These are phyloP conservation scores for Camellia lanceoleosa DNA, from an alignment of 148 eudicot species.

Conservation along the genomic window DNA sequence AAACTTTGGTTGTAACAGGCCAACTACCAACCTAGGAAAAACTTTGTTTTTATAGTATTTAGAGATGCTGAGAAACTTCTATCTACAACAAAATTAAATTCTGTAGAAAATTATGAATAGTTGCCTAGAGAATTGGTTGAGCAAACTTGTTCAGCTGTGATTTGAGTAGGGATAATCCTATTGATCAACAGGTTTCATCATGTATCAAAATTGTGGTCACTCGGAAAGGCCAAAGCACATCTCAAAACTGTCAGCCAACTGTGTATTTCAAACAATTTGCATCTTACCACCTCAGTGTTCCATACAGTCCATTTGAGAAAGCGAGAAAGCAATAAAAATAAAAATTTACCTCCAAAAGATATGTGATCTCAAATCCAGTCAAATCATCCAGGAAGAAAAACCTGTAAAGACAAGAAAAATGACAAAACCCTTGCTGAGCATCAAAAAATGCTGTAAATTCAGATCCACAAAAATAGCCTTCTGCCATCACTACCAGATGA, in stretches of 20 bases:
- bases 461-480: background rate
- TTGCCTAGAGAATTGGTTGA: background rate
- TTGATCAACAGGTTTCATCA: background rate
- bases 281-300: background rate
- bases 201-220: background rate
- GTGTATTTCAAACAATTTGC: background rate
- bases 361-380: slow-evolving; percentile 81
- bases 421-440: background rate
- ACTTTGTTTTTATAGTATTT: background rate
- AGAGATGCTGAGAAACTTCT: background rate
- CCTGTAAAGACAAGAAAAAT: slow-evolving; percentile 28
- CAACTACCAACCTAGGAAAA: background rate
- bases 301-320: background rate
- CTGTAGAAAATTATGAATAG: background rate
- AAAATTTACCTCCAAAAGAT: slow-evolving; percentile 60
- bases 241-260: background rate
- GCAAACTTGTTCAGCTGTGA: background rate
- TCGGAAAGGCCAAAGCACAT: background rate
- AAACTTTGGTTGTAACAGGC: too few relatives aligned
- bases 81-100: too few relatives aligned
- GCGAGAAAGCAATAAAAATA: background rate
- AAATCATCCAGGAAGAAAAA: slow-evolving; percentile 89
- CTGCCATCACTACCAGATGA: background rate
- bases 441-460: background rate
- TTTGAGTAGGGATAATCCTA: background rate